A percentile compares a stretch with the other conserved stretches of the same genome.
Conservation (phyloP, 257 asterid species). For the Ophiorrhiza pumila region DNA sequence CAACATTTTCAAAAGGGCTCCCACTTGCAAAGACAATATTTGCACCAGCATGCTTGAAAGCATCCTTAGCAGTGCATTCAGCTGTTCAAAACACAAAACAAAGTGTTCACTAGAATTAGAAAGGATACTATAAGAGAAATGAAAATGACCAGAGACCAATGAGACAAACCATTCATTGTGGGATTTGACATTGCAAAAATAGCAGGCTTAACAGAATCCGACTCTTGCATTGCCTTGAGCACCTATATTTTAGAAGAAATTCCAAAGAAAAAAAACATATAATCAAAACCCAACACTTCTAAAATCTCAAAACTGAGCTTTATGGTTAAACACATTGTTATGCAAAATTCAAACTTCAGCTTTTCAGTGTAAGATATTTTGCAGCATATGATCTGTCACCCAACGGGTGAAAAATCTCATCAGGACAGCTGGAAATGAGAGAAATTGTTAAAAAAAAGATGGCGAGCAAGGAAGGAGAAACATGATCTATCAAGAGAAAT, state of each 20-base stretch:
- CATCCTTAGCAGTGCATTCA: constrained; percentile 89
- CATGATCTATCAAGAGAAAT: not conserved
- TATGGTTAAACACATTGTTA: not conserved
- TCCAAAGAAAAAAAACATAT: constrained; percentile 19
- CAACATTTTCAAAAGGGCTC: constrained; percentile 89
- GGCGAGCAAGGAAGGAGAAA: not conserved
- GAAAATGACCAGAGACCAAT: constrained; percentile 2
- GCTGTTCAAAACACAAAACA: constrained; percentile 57
- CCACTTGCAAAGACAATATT: constrained; percentile 94
- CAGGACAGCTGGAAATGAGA: not conserved
- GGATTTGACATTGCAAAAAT: constrained; percentile 99
- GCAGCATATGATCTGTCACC: not conserved
- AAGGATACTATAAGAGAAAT: constrained; percentile 15
- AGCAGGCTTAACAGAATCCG: constrained; percentile 87
- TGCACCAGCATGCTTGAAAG: constrained; percentile 93
- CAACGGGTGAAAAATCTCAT: not conserved
- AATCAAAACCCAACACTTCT: not conserved
- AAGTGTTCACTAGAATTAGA: constrained; percentile 18
- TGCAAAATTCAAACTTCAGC: not conserved
- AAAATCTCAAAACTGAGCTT: not conserved
- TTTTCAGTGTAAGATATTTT: not conserved
- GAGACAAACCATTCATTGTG: constrained; percentile 74
- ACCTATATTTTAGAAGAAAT: constrained; percentile 53
- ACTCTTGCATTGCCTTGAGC: constrained; percentile 86
- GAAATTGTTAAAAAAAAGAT: not conserved